These are phyloP conservation scores for Podospora fimiseda DNA, from an alignment of 495 filamentous ascomycete genomes.

Conservation along the genomic window DNA sequence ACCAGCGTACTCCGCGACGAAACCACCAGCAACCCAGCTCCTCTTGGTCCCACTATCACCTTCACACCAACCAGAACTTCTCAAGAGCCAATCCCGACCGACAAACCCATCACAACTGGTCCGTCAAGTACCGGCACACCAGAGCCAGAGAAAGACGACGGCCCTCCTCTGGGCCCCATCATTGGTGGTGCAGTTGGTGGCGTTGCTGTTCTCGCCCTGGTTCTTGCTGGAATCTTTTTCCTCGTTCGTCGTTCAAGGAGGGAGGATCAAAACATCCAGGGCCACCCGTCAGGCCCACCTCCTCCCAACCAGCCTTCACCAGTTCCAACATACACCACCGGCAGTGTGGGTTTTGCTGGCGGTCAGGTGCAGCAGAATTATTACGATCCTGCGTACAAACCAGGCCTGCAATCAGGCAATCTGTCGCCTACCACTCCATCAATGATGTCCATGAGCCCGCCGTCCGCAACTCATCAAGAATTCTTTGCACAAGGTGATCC, in stretches of 20 bases:
- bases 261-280: neutral
- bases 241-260: conserved; percentile 5
- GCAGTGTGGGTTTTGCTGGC: neutral
- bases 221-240: conserved; percentile 6
- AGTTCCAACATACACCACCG: neutral
- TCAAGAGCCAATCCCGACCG: neutral
- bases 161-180: conserved; percentile 2
- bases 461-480: neutral
- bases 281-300: neutral
- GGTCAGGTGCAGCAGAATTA: neutral
- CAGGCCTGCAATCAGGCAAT: neutral
- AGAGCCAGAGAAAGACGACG: neutral
- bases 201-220: conserved; percentile 5
- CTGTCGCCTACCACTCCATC: neutral
- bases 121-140: neutral
- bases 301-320: neutral
- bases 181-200: conserved; percentile 8
- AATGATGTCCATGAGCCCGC: neutral
- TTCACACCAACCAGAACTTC: neutral
- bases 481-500: neutral
- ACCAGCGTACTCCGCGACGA: neutral
- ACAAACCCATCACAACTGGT: neutral
- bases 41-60: neutral
- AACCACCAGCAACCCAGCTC: conserved; percentile 1
- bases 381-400: neutral